phyloP scores from a whole-genome alignment of 805 yeast species.

The Millerago galiae region DNA sequence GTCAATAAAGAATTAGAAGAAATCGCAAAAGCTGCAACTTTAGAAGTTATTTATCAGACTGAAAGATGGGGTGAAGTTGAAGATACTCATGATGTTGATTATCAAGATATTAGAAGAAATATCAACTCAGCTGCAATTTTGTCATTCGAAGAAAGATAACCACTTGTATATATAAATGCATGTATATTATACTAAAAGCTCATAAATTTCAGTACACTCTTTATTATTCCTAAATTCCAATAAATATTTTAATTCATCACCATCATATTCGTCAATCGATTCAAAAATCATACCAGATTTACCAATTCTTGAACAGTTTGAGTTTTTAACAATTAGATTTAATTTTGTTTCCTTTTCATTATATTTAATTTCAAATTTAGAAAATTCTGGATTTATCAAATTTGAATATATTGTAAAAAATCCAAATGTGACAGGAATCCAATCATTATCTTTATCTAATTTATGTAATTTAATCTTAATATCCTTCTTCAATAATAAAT shows the following conservation, averaged over 20 bases:
- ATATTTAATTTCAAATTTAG: constrained; percentile 14
- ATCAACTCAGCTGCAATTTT: constrained; percentile 71
- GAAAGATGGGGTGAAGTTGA: constrained; percentile 97
- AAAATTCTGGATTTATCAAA: constrained; percentile 16
- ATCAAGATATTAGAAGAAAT: constrained; percentile 79
- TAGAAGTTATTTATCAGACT: constrained; percentile 83
- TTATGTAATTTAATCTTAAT: constrained; percentile 21
- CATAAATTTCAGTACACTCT: constrained; percentile 18
- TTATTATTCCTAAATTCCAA: constrained; percentile 18
- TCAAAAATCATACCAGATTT: constrained; percentile 19
- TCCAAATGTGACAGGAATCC: constrained; percentile 22
- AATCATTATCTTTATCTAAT: constrained; percentile 19
- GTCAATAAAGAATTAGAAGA: constrained; percentile 58
- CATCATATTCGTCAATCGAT: constrained; percentile 12
- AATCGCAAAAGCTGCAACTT: constrained; percentile 66
- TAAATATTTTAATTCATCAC: constrained; percentile 16
- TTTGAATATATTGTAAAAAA: constrained; percentile 16
- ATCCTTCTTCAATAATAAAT: constrained; percentile 15
- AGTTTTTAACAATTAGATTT: constrained; percentile 12
- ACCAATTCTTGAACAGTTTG: constrained; percentile 17
- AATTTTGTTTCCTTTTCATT: constrained; percentile 1
- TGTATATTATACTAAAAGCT: constrained; percentile 9
- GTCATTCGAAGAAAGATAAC: constrained; percentile 27
- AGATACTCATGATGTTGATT: constrained; percentile 97
- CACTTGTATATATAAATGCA: neutral